Base-by-base conservation (phyloP, 129 eudicot genomes). In the Apium graveolens region DNA sequence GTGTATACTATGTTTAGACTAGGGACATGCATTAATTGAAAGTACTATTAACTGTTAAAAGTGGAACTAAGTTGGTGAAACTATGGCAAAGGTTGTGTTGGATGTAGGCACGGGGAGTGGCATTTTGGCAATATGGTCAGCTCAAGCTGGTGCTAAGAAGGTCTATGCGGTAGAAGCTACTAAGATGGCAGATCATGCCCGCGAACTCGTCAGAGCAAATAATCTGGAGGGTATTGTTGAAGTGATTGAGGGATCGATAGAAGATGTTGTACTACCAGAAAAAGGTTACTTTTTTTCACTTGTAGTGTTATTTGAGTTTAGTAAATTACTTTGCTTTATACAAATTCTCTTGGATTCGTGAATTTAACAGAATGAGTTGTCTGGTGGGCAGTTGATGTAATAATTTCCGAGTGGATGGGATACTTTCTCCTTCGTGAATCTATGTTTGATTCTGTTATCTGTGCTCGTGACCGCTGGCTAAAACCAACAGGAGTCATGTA, bases 91-190 rank as follows among this genome's bases (percentile, higher is more conserved):
- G 99, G 78, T 92, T 78, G 99, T 92, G 84, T 80, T 96, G 84
- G 99, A 96, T 90, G 99, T 95, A 69, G 97, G 99, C 42, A 90
- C 99, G 26, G 99, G 99, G 70, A 90, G 97, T 73, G 99, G 99
- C 74, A 95, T 95, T 80, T 83, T 95, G 55, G 96, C 99, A 80
- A 91, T 95, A 78, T 95, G 99, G 97, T 86, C 96, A 11, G 99
- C 97, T 21, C 99, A 95, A 73, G 96, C 99, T 37, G 99, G 99
- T 77, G 99, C 99, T 39, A 87, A 88, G 80, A 95, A 95, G 81
- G 99, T 95, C 1, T 95, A 92, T 77, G 97, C 97, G 34, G 99
- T 95, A 18, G 99, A 95, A 88, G 99, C 99, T 70, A 92, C 97
- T 72, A 95, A 91, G 86, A 95, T 95, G 99, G 86, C 92, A 4